A percentile compares a stretch with the other conserved stretches of the same genome.
These are phyloP conservation scores for Nitzschia sp. DNA, from an alignment of 108 stramenopile species.

Conservation along the genomic window DNA sequence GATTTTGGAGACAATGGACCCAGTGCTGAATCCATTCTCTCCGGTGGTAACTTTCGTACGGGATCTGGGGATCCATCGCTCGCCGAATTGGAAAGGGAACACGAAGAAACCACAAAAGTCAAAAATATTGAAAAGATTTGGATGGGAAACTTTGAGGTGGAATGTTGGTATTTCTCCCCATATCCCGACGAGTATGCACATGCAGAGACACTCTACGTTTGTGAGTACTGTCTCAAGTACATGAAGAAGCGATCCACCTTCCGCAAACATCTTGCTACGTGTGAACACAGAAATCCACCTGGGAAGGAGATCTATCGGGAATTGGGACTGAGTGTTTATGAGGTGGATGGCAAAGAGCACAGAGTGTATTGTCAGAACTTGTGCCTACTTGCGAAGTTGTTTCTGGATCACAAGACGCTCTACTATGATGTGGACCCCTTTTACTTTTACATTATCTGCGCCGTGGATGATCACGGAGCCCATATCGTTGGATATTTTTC, in stretches of 20 bases:
- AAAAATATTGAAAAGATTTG: conserved; percentile 95
- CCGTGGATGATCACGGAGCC: conserved; percentile 69
- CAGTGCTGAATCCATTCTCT: conserved; percentile 13
- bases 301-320: conserved; percentile 95
- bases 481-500: conserved; percentile 97
- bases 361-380: conserved; percentile 97
- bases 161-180: conserved; percentile 98
- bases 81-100: conserved; percentile 87
- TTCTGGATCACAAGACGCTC: conserved; percentile 99
- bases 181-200: conserved; percentile 90
- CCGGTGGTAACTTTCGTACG: conserved; percentile 75
- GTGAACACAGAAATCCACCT: conserved; percentile 80
- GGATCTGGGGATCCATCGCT: conserved; percentile 60
- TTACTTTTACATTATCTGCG: conserved; percentile 96
- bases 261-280: conserved; percentile 61
- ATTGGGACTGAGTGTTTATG: conserved; percentile 66
- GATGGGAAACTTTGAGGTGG: conserved; percentile 87
- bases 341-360: conserved; percentile 80
- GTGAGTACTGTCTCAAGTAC: conserved; percentile 97
- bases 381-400: conserved; percentile 97
- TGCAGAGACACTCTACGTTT: conserved; percentile 86
- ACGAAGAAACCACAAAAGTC: conserved; percentile 99
- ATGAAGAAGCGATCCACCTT: conserved; percentile 79
- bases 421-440: conserved; percentile 99
- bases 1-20: conserved; percentile 12